Evolutionary conservation across 2,329 filamentous ascomycete species (phyloP).

Genomic region (Diaporthe aspalathi): DNA sequence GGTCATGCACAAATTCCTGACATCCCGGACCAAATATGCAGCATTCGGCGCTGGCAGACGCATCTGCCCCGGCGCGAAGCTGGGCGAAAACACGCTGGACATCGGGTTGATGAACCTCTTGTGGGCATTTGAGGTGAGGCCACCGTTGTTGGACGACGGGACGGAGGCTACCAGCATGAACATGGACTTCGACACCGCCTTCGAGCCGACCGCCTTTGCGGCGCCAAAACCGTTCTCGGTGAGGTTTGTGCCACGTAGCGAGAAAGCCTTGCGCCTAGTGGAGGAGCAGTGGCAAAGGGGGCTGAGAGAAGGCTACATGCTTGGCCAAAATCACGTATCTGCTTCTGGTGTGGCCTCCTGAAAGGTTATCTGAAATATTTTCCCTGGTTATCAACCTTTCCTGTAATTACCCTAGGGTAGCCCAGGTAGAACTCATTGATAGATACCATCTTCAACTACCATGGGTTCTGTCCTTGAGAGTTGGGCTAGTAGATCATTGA

Average conservation of each 20-base stretch:
- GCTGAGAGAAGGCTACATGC: conserved; percentile 28
- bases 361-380: neutral
- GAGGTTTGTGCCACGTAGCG: conserved; percentile 25
- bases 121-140: conserved; percentile 23
- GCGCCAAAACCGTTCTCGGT: conserved; percentile 25
- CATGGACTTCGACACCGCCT: conserved; percentile 13
- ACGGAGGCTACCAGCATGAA: conserved; percentile 5
- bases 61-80: conserved; percentile 59
- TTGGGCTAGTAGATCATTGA: too few relatives aligned
- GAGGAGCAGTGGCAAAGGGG: conserved; percentile 24
- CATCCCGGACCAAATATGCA: neutral
- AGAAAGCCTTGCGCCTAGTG: conserved; percentile 9
- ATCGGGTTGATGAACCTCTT: conserved; percentile 26
- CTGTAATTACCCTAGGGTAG: too few relatives aligned
- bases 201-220: conserved; percentile 15
- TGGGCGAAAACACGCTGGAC: conserved; percentile 58
- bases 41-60: conserved; percentile 57
- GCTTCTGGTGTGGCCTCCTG: conserved; percentile 11
- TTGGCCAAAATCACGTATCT: conserved; percentile 16
- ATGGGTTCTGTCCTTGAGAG: too few relatives aligned
- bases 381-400: neutral
- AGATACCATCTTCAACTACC: too few relatives aligned
- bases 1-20: too few relatives aligned
- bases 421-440: neutral
- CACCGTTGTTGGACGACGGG: neutral